Conservation (phyloP, 495 filamentous ascomycete genomes). For the Penicillium coffeae region DNA sequence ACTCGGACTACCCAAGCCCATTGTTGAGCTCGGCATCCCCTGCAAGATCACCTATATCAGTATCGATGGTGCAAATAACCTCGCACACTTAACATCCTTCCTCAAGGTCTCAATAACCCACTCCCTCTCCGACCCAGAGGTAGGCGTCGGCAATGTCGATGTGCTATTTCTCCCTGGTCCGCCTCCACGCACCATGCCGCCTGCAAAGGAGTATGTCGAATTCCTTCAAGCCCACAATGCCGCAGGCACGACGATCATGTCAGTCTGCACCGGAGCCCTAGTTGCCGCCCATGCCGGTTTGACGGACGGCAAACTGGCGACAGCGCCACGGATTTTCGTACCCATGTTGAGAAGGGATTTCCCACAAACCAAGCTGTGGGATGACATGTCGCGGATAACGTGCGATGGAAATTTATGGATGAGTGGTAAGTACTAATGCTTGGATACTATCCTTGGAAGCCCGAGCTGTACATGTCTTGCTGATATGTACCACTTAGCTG, state of each 20-base stretch:
- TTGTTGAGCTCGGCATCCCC: constrained; percentile 35
- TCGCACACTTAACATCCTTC: constrained; percentile 32
- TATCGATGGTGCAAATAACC: constrained; percentile 18
- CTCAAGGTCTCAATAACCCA: constrained; percentile 34
- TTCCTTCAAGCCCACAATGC: constrained; percentile 45
- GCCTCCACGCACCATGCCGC: constrained; percentile 33
- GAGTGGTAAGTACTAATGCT: constrained; percentile 47
- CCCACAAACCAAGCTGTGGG: constrained; percentile 38
- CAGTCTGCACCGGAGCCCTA: constrained; percentile 52
- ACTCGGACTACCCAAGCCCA: constrained; percentile 26
- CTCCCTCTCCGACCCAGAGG: constrained; percentile 36
- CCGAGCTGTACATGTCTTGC: not conserved
- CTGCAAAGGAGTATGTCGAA: constrained; percentile 27
- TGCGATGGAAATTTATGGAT: constrained; percentile 60
- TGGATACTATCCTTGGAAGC: no score
- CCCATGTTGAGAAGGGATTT: constrained; percentile 38
- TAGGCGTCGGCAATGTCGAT: constrained; percentile 47
- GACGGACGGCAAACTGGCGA: constrained; percentile 41
- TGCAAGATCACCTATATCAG: constrained; percentile 46
- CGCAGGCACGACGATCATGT: constrained; percentile 42
- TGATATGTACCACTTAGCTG: constrained; percentile 33
- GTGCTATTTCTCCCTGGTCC: constrained; percentile 52
- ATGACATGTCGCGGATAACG: constrained; percentile 45
- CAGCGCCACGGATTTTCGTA: constrained; percentile 51
- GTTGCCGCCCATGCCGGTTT: constrained; percentile 49